phyloP scores from a whole-genome alignment of 2,329 filamentous ascomycete genomes.

The Colletotrichum agaves region DNA sequence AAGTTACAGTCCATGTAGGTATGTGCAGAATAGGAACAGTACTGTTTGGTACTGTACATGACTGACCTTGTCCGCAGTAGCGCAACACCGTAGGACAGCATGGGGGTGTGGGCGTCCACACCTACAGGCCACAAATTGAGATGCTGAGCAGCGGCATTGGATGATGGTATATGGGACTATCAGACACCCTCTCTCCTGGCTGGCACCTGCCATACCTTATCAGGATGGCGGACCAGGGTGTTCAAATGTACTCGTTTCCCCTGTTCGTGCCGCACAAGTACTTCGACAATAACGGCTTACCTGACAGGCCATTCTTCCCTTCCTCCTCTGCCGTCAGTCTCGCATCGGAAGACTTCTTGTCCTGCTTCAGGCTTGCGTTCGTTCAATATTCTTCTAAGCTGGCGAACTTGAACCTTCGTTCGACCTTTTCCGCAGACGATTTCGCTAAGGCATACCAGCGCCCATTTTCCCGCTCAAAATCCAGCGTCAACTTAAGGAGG shows the following conservation, averaged over 20 bases:
- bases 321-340: constrained; percentile 37
- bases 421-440: constrained; percentile 1
- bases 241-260: constrained; percentile 22
- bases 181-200: constrained; percentile 22
- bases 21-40: constrained; percentile 22
- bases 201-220: constrained; percentile 37
- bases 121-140: constrained; percentile 34
- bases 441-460: constrained; percentile 9
- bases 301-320: constrained; percentile 25
- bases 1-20: constrained; percentile 22
- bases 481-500: constrained; percentile 29
- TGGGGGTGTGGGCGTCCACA: constrained; percentile 27
- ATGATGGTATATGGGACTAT: constrained; percentile 28
- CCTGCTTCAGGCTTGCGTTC: constrained; percentile 25
- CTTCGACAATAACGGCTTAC: constrained; percentile 27
- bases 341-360: constrained; percentile 22
- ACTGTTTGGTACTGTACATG: constrained; percentile 24
- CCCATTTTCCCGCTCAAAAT: constrained; percentile 3
- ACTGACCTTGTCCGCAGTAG: constrained; percentile 30
- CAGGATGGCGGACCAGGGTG: constrained; percentile 31
- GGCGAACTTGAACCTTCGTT: constrained; percentile 8
- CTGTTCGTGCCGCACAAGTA: constrained; percentile 34
- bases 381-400: constrained; percentile 3
- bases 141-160: constrained; percentile 31
- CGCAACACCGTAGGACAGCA: constrained; percentile 22